Conservation (phyloP, 805 yeast genomes). For the Lachancea fermentati region DNA sequence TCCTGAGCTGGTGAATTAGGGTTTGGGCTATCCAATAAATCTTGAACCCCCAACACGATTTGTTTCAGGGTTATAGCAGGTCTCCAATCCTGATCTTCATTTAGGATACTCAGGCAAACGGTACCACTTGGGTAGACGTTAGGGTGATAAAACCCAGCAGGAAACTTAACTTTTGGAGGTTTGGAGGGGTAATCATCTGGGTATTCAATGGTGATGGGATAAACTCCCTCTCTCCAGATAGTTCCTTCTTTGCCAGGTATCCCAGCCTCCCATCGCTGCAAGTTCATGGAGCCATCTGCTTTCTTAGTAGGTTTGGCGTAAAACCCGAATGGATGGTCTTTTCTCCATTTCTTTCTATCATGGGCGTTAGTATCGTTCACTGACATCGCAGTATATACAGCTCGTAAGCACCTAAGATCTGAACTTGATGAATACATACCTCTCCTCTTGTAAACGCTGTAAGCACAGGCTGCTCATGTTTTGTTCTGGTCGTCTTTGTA, state of each 20-base stretch:
- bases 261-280: constrained; percentile 89
- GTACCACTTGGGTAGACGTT: constrained; percentile 98
- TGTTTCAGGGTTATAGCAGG: constrained; percentile 93
- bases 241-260: constrained; percentile 90
- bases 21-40: constrained; percentile 81
- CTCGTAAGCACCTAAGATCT: constrained; percentile 1
- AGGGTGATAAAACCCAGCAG: constrained; percentile 90
- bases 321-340: constrained; percentile 97
- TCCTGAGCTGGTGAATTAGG: constrained; percentile 97
- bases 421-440: constrained; percentile 40
- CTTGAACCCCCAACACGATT: constrained; percentile 87
- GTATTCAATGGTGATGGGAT: constrained; percentile 74
- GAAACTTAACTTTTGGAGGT: constrained; percentile 91
- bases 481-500: neutral
- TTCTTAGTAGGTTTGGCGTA: constrained; percentile 82
- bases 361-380: neutral
- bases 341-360: constrained; percentile 89
- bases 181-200: constrained; percentile 93
- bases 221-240: constrained; percentile 85
- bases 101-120: constrained; percentile 83
- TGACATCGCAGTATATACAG: neutral
- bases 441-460: constrained; percentile 85
- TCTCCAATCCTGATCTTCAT: constrained; percentile 96
- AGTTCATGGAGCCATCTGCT: constrained; percentile 77
- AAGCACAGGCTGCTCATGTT: constrained; percentile 55